phyloP scores from a whole-genome alignment of 108 stramenopile species.

The Nitzschia sp. region DNA sequence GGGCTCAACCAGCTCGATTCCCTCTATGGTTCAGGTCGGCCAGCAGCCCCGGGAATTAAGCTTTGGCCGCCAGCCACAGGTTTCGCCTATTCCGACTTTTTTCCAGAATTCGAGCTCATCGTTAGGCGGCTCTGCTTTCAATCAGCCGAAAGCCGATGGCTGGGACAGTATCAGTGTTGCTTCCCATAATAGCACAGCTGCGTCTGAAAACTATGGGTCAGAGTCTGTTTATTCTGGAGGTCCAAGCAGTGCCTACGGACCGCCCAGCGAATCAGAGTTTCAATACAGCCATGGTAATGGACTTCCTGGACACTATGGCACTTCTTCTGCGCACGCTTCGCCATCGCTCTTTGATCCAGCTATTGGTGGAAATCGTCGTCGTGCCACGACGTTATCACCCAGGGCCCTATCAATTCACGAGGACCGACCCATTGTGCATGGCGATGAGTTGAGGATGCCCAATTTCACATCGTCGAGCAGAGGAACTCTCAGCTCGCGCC shows the following conservation, averaged over 20 bases:
- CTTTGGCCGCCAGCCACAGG: slow-evolving; percentile 6
- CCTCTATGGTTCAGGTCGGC: slow-evolving; percentile 31
- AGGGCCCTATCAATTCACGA: slow-evolving; percentile 34
- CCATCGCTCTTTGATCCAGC: slow-evolving; percentile 28
- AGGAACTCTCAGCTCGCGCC: not conserved
- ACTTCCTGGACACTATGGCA: not conserved
- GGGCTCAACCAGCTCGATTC: slow-evolving; percentile 34
- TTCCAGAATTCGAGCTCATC: slow-evolving; percentile 6
- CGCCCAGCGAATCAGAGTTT: slow-evolving; percentile 14
- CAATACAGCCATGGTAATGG: slow-evolving; percentile 19
- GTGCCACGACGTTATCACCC: slow-evolving; percentile 69
- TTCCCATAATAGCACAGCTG: slow-evolving; percentile 50
- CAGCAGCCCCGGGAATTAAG: not conserved
- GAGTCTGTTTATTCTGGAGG: slow-evolving; percentile 30
- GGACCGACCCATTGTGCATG: slow-evolving; percentile 24
- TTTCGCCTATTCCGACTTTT: slow-evolving; percentile 15
- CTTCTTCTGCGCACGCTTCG: slow-evolving; percentile 25
- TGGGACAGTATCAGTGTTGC: slow-evolving; percentile 62
- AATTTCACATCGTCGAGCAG: slow-evolving; percentile 16
- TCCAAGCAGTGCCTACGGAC: slow-evolving; percentile 12
- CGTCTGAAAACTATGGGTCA: slow-evolving; percentile 60
- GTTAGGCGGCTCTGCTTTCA: slow-evolving; percentile 1
- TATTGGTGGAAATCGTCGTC: slow-evolving; percentile 51
- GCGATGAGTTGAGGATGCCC: slow-evolving; percentile 29
- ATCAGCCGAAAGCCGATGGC: slow-evolving; percentile 38